phyloP scores from a whole-genome alignment of 1,284 basidiomycete species.

The Lentinula novae-zelandiae region DNA sequence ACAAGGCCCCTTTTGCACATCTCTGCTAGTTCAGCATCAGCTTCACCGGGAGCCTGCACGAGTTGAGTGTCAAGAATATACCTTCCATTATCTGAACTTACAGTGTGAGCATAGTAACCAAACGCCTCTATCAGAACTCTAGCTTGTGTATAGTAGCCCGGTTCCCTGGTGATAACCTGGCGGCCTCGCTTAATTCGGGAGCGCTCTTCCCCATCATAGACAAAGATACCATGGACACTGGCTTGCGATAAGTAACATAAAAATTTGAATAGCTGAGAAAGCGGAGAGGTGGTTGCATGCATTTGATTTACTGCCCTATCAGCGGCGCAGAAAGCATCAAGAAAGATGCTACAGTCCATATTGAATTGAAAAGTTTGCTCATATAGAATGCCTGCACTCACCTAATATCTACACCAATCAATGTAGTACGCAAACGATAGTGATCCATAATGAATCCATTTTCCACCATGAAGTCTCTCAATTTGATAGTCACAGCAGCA shows the following conservation, averaged over 20 bases:
- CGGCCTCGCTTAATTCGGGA: not conserved
- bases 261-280: not conserved
- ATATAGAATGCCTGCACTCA: not conserved
- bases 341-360: not conserved
- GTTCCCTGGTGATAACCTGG: not conserved
- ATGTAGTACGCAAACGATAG: not conserved
- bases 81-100: not conserved
- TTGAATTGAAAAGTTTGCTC: not conserved
- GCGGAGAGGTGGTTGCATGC: not conserved
- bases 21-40: constrained; percentile 1
- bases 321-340: not conserved
- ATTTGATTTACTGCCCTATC: not conserved
- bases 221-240: not conserved
- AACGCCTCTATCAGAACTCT: not conserved
- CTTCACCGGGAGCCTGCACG: not conserved
- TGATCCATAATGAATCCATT: not conserved
- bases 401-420: constrained; percentile 1
- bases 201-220: not conserved
- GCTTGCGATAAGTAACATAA: not conserved
- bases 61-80: not conserved
- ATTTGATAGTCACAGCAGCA: too few relatives aligned
- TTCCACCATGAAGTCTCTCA: too few relatives aligned
- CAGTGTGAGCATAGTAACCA: not conserved
- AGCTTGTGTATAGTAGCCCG: not conserved
- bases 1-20: not conserved